Evolutionary conservation across 1,284 basidiomycete genomes (phyloP).

Genomic region (Naganishia sp.): DNA sequence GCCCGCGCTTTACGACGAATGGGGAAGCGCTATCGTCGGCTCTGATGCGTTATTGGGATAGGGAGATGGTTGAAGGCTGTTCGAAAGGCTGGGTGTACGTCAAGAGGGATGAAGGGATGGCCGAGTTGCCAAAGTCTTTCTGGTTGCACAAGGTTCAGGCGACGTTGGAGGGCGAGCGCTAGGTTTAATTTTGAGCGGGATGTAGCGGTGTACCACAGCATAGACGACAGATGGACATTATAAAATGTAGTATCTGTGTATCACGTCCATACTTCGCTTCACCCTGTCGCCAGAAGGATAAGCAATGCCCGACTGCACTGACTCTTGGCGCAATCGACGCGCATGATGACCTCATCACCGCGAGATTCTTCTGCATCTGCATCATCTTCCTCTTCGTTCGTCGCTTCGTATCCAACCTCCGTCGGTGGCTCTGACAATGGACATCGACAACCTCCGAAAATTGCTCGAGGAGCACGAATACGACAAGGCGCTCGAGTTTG

Average conservation of each 20-base stretch:
- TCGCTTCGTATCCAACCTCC: not conserved
- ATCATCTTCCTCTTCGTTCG: not conserved
- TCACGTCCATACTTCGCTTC: too few relatives aligned
- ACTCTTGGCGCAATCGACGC: not conserved
- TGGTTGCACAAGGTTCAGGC: not conserved
- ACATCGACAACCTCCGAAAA: not conserved
- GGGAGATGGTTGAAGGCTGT: not conserved
- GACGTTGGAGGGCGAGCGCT: not conserved
- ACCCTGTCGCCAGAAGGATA: too few relatives aligned
- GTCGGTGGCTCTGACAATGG: not conserved
- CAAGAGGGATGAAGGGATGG: not conserved
- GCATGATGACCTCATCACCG: constrained; percentile 21
- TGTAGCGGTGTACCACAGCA: too few relatives aligned
- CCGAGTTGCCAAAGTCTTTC: constrained; percentile 10
- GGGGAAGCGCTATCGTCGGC: not conserved
- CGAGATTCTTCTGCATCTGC: not conserved
- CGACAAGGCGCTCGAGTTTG: constrained; percentile 7
- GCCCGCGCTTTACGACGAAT: not conserved
- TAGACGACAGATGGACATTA: not conserved
- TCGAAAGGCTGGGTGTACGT: not conserved
- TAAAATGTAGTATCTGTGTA: too few relatives aligned
- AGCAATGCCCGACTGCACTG: too few relatives aligned
- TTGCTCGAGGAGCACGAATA: constrained; percentile 7
- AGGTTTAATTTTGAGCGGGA: not conserved
- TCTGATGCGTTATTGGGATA: not conserved